Percentiles rank a stretch among this genome's conserved stretches.
phyloP scores from a whole-genome alignment of 2,329 filamentous ascomycete species.

The Metarhizium anisopliae region DNA sequence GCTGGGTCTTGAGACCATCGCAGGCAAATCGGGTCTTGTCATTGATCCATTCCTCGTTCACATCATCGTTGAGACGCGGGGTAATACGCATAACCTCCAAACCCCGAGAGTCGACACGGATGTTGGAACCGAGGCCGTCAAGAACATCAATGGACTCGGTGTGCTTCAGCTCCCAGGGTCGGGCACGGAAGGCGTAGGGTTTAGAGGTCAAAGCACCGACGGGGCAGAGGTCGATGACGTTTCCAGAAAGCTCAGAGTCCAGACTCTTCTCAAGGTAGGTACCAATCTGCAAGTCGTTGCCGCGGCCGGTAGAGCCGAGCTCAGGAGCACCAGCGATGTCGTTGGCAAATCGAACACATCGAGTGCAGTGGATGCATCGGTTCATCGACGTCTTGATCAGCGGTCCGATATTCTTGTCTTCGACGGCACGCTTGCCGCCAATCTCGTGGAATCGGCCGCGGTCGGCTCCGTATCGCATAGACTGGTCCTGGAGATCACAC shows the following conservation, averaged over 20 bases:
- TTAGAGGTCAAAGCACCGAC: conserved; percentile 95
- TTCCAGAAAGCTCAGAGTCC: conserved; percentile 89
- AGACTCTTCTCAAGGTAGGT: conserved; percentile 94
- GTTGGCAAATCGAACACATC: conserved; percentile 96
- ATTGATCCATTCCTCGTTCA: conserved; percentile 99
- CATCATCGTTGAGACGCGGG: conserved; percentile 89
- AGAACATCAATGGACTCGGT: conserved; percentile 93
- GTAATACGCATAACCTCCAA: conserved; percentile 93
- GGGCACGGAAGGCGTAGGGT: conserved; percentile 92
- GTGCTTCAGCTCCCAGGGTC: conserved; percentile 95
- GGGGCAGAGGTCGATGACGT: conserved; percentile 96
- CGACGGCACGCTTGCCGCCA: conserved; percentile 90
- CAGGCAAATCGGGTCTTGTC: conserved; percentile 96
- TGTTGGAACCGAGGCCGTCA: conserved; percentile 87
- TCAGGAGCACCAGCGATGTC: conserved; percentile 94
- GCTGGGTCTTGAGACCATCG: conserved; percentile 92
- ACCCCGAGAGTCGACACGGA: conserved; percentile 85
- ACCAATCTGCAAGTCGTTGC: conserved; percentile 95
- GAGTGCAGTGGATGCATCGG: conserved; percentile 97
- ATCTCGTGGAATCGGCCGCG: conserved; percentile 95
- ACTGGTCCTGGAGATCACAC: conserved; percentile 98
- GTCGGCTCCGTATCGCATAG: conserved; percentile 96
- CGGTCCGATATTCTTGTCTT: conserved; percentile 99
- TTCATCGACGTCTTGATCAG: conserved; percentile 99
- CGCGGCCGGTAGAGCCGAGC: conserved; percentile 86